phyloP scores from a whole-genome alignment of 148 eudicot genomes.

The Polygonum aviculare region DNA sequence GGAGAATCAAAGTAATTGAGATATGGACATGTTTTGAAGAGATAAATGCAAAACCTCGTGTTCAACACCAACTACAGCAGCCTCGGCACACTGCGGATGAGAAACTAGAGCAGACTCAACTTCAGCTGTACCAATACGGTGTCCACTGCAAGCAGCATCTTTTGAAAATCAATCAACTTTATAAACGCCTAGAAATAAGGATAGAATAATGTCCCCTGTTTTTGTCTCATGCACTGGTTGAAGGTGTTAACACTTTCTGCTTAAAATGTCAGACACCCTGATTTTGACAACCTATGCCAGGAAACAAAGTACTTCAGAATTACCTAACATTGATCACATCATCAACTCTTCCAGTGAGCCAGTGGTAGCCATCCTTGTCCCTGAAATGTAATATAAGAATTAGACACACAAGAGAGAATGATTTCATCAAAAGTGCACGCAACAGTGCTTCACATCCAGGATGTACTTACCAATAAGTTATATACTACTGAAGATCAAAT shows the following conservation, averaged over 20 bases:
- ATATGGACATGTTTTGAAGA: not conserved
- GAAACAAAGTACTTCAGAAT: not conserved
- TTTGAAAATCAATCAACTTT: not conserved
- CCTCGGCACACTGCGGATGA: conserved; percentile 94
- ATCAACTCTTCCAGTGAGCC: conserved; percentile 99
- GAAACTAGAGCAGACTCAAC: conserved; percentile 99
- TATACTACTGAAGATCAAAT: not conserved
- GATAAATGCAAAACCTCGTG: conserved; percentile 57
- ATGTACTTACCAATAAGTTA: not conserved
- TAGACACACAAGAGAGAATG: not conserved
- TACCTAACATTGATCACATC: conserved; percentile 99
- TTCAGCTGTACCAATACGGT: conserved; percentile 98
- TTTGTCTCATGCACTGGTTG: not conserved
- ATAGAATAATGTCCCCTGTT: not conserved
- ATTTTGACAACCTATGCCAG: not conserved
- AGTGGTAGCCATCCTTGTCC: conserved; percentile 96
- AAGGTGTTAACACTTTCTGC: not conserved
- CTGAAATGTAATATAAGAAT: conserved; percentile 23
- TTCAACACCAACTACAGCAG: conserved; percentile 98
- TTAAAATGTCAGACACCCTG: not conserved
- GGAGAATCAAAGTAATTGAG: not conserved
- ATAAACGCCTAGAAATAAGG: not conserved
- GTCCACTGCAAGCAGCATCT: conserved; percentile 49
- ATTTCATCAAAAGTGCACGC: not conserved
- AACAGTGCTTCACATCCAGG: not conserved